A percentile compares a stretch with the other conserved stretches of the same genome.
Evolutionary conservation across 306 rosid species (phyloP).

Genomic region (Vigna trinervia): DNA sequence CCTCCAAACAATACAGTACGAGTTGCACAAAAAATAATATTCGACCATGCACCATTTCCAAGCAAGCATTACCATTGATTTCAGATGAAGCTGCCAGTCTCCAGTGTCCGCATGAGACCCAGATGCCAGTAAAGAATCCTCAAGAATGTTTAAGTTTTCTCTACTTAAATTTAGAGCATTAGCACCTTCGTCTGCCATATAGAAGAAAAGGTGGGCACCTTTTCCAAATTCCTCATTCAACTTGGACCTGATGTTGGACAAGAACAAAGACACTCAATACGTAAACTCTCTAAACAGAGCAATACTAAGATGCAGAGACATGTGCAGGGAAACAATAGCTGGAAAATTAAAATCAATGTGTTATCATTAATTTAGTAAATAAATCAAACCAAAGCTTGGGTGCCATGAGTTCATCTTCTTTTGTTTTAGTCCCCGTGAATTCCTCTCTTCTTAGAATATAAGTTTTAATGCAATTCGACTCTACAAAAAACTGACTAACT

Average conservation of each 20-base stretch:
- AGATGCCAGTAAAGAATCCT: slow-evolving; percentile 68
- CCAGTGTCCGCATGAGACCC: slow-evolving; percentile 84
- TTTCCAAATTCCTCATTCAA: slow-evolving; percentile 53
- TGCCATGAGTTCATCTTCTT: no score
- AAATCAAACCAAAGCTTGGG: no score
- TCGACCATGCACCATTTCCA: slow-evolving; percentile 33
- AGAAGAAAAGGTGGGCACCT: slow-evolving; percentile 81
- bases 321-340: not conserved
- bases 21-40: slow-evolving; percentile 23
- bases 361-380: not conserved
- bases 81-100: slow-evolving; percentile 92
- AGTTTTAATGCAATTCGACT: no score
- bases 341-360: not conserved
- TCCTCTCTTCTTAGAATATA: no score
- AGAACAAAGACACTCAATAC: slow-evolving; percentile 30
- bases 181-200: slow-evolving; percentile 90
- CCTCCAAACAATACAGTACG: slow-evolving; percentile 21
- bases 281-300: slow-evolving; percentile 15
- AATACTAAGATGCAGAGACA: not conserved
- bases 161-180: slow-evolving; percentile 60
- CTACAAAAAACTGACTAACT: no score
- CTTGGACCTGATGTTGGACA: slow-evolving; percentile 63
- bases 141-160: slow-evolving; percentile 54
- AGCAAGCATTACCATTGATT: slow-evolving; percentile 72
- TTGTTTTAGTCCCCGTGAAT: no score